A percentile compares a stretch with the other conserved stretches of the same genome.
phyloP scores from a whole-genome alignment of 2,329 filamentous ascomycete genomes.

The Cladosporium sp. region DNA sequence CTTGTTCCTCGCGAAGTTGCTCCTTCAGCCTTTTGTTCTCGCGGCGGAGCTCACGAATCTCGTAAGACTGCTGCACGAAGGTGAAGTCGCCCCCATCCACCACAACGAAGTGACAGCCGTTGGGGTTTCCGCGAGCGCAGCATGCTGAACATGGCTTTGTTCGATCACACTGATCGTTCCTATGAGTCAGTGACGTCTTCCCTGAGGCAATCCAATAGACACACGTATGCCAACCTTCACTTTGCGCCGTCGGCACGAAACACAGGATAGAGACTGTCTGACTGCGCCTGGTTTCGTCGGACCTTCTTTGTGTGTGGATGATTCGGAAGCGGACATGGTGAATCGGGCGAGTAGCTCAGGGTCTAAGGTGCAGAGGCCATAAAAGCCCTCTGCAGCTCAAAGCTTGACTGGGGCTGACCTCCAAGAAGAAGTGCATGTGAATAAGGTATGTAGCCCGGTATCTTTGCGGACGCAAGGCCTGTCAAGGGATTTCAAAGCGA shows the following conservation, averaged over 20 bases:
- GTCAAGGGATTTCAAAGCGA: no score
- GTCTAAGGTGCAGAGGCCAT: no score
- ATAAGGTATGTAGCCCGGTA: no score
- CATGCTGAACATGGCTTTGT: constrained; percentile 45
- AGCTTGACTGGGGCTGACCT: no score
- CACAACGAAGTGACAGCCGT: constrained; percentile 41
- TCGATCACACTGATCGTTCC: constrained; percentile 39
- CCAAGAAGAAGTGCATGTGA: no score
- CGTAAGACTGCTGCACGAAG: constrained; percentile 43
- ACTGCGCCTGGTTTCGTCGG: constrained; percentile 17
- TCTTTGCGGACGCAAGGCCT: no score
- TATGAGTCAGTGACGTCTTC: background rate
- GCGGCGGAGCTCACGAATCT: constrained; percentile 40
- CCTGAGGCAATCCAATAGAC: constrained; percentile 6
- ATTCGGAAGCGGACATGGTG: no score
- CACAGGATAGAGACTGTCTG: constrained; percentile 42
- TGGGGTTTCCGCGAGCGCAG: constrained; percentile 41
- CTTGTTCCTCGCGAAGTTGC: constrained; percentile 29
- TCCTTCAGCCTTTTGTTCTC: constrained; percentile 42
- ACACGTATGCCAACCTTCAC: constrained; percentile 35
- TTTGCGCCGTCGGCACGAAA: constrained; percentile 43
- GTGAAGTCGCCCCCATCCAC: constrained; percentile 41
- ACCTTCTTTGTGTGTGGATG: no score
- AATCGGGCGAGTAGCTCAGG: no score
- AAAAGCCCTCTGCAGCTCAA: no score